A percentile compares a stretch with the other conserved stretches of the same genome.
phyloP scores from a whole-genome alignment of 192 early-diverging fungal genomes.

The Coemansia sp. region DNA sequence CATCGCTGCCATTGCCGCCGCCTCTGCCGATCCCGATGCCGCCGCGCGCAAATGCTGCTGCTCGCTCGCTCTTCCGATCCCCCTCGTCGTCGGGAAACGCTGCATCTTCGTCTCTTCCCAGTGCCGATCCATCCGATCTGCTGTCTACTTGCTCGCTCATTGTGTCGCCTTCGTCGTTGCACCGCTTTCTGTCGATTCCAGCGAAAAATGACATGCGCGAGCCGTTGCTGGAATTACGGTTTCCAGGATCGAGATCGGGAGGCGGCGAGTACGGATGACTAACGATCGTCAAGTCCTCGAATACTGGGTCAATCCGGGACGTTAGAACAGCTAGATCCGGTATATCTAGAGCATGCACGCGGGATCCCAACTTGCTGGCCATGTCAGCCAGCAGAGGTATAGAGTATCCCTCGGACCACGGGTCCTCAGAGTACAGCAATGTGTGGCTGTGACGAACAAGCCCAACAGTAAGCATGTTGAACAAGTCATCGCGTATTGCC shows the following conservation, averaged over 20 bases:
- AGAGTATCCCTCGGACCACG: constrained; percentile 53
- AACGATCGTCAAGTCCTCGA: constrained; percentile 53
- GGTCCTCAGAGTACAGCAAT: constrained; percentile 45
- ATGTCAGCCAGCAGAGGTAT: constrained; percentile 21
- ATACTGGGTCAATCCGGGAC: constrained; percentile 43
- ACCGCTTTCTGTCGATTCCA: constrained; percentile 27
- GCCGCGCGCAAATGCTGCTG: constrained; percentile 17
- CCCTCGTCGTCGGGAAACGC: constrained; percentile 11
- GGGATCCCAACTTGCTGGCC: constrained; percentile 22
- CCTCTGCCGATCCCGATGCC: constrained; percentile 17
- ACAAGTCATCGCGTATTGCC: constrained; percentile 27
- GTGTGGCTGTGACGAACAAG: constrained; percentile 44
- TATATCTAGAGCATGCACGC: constrained; percentile 37
- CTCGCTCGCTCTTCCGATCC: constrained; percentile 8
- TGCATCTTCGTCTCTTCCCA: constrained; percentile 15
- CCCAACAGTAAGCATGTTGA: constrained; percentile 30
- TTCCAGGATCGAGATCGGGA: constrained; percentile 30
- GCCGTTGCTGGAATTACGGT: constrained; percentile 8
- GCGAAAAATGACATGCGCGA: constrained; percentile 50
- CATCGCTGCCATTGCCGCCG: background rate
- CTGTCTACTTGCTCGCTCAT: constrained; percentile 18
- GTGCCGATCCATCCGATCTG: constrained; percentile 2
- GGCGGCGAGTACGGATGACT: constrained; percentile 51
- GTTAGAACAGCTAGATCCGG: constrained; percentile 45
- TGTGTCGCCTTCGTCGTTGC: constrained; percentile 22